phyloP scores from a whole-genome alignment of 179 eudicot species.

The Drosera spatulata region DNA sequence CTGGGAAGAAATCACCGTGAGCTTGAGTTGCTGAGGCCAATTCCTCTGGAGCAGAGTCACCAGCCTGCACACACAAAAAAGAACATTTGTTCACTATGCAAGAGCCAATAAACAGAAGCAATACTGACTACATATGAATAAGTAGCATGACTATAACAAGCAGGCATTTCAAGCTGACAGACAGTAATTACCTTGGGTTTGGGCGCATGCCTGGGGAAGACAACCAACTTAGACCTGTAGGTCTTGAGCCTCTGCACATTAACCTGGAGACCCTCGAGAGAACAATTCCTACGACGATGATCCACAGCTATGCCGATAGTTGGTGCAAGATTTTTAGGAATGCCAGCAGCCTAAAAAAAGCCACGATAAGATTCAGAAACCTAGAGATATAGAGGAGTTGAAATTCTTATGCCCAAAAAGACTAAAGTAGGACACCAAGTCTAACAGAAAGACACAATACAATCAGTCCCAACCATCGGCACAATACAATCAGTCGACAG shows the following conservation, averaged over 20 bases:
- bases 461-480: no score
- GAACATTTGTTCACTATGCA: no score
- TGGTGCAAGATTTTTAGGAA: slow-evolving; percentile 73
- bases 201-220: slow-evolving; percentile 72
- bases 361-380: not conserved
- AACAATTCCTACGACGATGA: slow-evolving; percentile 69
- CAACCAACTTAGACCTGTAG: slow-evolving; percentile 78
- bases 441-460: no score
- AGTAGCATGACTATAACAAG: no score
- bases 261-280: slow-evolving; percentile 61
- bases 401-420: no score
- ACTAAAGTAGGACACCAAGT: no score
- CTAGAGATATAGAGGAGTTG: no score
- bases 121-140: no score
- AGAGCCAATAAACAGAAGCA: no score
- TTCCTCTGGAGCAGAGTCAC: slow-evolving; percentile 69
- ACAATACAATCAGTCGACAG: no score
- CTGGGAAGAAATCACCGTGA: slow-evolving; percentile 48
- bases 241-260: slow-evolving; percentile 73
- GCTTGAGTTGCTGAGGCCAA: slow-evolving; percentile 68
- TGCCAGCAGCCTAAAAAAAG: slow-evolving; percentile 55
- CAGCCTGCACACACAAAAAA: slow-evolving; percentile 22
- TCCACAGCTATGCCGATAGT: slow-evolving; percentile 83
- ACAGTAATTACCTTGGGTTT: slow-evolving; percentile 63
- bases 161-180: no score